phyloP scores from a whole-genome alignment of 2,329 filamentous ascomycete species.

The Myriosclerotinia curreyana region DNA sequence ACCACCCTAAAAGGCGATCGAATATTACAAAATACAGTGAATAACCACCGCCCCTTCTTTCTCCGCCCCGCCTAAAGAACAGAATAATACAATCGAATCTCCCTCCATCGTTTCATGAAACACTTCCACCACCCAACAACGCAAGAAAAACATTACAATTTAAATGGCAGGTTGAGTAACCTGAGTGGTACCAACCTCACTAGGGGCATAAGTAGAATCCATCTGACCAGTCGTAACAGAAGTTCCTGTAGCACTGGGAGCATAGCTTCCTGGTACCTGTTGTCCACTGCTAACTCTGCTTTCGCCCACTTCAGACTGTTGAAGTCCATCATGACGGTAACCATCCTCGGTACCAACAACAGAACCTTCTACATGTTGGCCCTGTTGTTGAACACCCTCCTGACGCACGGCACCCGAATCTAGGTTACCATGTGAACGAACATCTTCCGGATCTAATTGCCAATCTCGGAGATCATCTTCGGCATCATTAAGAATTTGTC shows the following conservation, averaged over 20 bases:
- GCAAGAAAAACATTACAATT: background rate
- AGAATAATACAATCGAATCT: background rate
- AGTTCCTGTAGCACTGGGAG: slow-evolving; percentile 15
- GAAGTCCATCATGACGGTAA: slow-evolving; percentile 7
- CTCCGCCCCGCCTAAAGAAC: background rate
- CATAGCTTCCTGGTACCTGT: slow-evolving; percentile 10
- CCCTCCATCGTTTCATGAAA: background rate
- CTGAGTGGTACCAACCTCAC: slow-evolving; percentile 11
- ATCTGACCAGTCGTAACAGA: slow-evolving; percentile 15
- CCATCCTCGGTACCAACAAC: slow-evolving; percentile 5
- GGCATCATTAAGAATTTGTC: slow-evolving; percentile 86
- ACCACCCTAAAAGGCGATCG: background rate
- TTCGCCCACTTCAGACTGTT: background rate
- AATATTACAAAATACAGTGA: background rate
- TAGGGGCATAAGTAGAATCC: slow-evolving; percentile 11
- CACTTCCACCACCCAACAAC: background rate
- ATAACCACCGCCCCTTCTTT: background rate
- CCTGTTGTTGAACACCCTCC: background rate
- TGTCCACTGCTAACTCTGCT: slow-evolving; percentile 22
- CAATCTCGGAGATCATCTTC: slow-evolving; percentile 84
- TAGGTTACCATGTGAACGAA: slow-evolving; percentile 19
- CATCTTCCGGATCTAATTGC: slow-evolving; percentile 43
- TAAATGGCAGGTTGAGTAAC: background rate
- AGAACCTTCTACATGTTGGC: slow-evolving; percentile 7
- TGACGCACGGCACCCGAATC: background rate